Percentiles rank a stretch among this genome's conserved stretches.
These are phyloP conservation scores for Mycena epipterygia DNA, from an alignment of 768 basidiomycete genomes.

Conservation along the genomic window DNA sequence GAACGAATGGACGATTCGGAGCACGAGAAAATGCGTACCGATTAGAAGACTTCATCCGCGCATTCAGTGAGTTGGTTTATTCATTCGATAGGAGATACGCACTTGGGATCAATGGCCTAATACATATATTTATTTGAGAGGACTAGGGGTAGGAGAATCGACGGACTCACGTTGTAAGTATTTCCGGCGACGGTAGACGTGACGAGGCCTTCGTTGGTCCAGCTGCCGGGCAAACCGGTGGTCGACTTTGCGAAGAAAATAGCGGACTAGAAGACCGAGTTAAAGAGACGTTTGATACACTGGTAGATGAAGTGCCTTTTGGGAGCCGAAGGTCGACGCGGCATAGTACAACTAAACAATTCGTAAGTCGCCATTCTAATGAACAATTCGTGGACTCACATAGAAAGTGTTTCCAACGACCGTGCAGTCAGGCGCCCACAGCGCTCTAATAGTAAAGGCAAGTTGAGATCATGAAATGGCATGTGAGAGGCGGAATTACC, in stretches of 20 bases:
- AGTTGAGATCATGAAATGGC: not conserved
- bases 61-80: not conserved
- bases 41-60: slow-evolving; percentile 45
- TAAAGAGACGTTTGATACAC: not conserved
- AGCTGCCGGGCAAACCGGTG: slow-evolving; percentile 62
- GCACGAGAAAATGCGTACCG: slow-evolving; percentile 33
- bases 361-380: not conserved
- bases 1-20: not conserved
- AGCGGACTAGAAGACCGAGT: slow-evolving; percentile 52
- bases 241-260: slow-evolving; percentile 68
- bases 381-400: not conserved
- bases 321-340: slow-evolving; percentile 67
- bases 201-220: slow-evolving; percentile 62
- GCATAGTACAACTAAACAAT: slow-evolving; percentile 64
- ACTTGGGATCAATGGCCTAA: slow-evolving; percentile 70
- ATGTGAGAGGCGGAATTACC: slow-evolving; percentile 41
- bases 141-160: slow-evolving; percentile 38
- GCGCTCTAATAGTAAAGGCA: slow-evolving; percentile 2
- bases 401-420: slow-evolving; percentile 39
- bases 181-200: slow-evolving; percentile 55
- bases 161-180: slow-evolving; percentile 52
- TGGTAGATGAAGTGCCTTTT: slow-evolving; percentile 51
- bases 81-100: slow-evolving; percentile 32
- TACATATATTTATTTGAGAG: slow-evolving; percentile 43
- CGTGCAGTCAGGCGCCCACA: slow-evolving; percentile 52